These are phyloP conservation scores for Cladophialophora exuberans DNA, from an alignment of 2,329 filamentous ascomycete species.

Conservation along the genomic window DNA sequence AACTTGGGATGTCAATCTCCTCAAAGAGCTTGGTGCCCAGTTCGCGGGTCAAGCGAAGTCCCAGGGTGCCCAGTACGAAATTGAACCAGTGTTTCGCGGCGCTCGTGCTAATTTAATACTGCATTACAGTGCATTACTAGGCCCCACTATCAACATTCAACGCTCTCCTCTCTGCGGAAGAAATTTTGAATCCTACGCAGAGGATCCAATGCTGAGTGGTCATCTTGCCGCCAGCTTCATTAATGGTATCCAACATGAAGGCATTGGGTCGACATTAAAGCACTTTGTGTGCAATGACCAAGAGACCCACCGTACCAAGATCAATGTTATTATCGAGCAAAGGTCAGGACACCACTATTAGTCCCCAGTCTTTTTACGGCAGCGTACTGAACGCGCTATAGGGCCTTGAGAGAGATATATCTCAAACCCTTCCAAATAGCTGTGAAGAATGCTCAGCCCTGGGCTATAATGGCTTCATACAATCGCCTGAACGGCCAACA, in stretches of 20 bases:
- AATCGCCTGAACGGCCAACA: conserved; percentile 58
- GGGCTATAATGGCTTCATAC: conserved; percentile 62
- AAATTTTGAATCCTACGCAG: conserved; percentile 83
- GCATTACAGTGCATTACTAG: conserved; percentile 60
- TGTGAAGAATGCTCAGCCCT: conserved; percentile 56
- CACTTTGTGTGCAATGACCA: conserved; percentile 54
- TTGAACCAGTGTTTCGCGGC: background rate
- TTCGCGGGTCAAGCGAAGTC: conserved; percentile 74
- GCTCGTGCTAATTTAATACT: background rate
- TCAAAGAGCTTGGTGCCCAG: conserved; percentile 69
- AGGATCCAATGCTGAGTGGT: conserved; percentile 76
- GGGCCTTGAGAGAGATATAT: conserved; percentile 64
- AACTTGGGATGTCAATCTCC: conserved; percentile 73
- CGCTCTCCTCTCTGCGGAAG: conserved; percentile 79
- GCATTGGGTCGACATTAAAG: conserved; percentile 76
- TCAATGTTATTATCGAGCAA: conserved; percentile 47
- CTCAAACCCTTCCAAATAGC: conserved; percentile 65
- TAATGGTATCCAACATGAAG: conserved; percentile 70
- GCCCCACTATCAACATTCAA: conserved; percentile 78
- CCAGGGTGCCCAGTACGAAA: conserved; percentile 63
- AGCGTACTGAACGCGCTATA: background rate
- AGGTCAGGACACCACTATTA: conserved; percentile 34
- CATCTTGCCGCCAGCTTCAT: conserved; percentile 72
- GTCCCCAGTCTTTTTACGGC: background rate
- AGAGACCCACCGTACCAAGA: conserved; percentile 46